A percentile compares a stretch with the other conserved stretches of the same genome.
Evolutionary conservation across 192 early-diverging fungal species (phyloP).

Genomic region (Rhizoclosmatium globosum): DNA sequence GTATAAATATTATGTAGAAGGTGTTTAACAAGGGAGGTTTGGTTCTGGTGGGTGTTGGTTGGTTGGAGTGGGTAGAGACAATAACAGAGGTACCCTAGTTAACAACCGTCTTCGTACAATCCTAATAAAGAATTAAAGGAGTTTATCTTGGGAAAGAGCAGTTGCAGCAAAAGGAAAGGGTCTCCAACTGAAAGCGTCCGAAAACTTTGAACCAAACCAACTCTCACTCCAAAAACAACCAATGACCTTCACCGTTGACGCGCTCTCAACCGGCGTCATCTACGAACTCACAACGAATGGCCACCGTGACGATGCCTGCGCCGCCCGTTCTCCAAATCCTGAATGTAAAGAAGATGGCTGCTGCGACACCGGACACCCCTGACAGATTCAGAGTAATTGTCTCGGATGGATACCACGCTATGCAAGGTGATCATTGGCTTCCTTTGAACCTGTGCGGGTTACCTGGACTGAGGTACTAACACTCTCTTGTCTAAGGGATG

Average conservation of each 20-base stretch:
- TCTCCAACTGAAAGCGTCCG: neutral
- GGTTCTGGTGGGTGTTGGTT: too few species aligned
- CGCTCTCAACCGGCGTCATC: neutral
- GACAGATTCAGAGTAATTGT: constrained; percentile 61
- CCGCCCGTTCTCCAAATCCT: constrained; percentile 54
- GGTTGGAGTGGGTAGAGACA: too few species aligned
- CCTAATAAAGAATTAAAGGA: too few species aligned
- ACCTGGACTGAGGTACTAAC: neutral
- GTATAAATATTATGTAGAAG: too few species aligned
- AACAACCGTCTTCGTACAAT: too few species aligned
- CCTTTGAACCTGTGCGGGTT: neutral
- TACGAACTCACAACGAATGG: constrained; percentile 7
- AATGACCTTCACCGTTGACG: neutral
- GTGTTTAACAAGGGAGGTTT: too few species aligned
- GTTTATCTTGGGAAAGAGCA: too few species aligned
- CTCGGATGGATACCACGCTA: constrained; percentile 69
- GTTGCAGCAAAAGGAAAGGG: neutral
- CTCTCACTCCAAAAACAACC: neutral
- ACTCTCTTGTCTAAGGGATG: constrained; percentile 58
- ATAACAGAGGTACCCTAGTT: too few species aligned
- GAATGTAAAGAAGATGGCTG: constrained; percentile 53
- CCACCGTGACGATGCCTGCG: neutral
- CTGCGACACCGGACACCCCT: constrained; percentile 1
- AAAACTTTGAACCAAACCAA: too few species aligned
- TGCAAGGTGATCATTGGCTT: constrained; percentile 63